Percentiles rank a stretch among this genome's conserved stretches.
Conservation (phyloP, 2,329 filamentous ascomycete species). For the Neoscytalidium dimidiatum region DNA sequence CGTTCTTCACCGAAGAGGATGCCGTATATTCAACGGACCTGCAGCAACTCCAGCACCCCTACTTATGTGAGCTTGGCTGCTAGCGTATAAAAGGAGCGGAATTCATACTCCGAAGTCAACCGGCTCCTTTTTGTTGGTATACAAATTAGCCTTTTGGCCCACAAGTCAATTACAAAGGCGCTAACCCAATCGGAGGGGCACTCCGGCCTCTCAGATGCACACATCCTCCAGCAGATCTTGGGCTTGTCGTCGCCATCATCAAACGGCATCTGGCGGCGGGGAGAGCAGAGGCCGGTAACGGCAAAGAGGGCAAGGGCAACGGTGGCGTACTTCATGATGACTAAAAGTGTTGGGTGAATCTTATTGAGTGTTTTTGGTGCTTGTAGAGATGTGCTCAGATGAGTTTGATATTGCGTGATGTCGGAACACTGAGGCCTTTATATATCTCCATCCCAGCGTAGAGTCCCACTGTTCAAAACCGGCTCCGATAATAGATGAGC, state of each 20-base stretch:
- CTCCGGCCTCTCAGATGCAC: not conserved
- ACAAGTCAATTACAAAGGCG: too few species aligned
- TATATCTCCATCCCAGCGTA: not conserved
- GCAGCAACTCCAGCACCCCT: not conserved
- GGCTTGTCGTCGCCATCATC: not conserved
- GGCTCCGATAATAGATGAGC: not conserved
- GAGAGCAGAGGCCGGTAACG: not conserved
- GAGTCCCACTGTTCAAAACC: not conserved
- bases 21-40: not conserved
- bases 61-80: not conserved
- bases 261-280: not conserved
- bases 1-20: not conserved
- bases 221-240: not conserved
- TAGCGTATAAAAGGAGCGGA: not conserved
- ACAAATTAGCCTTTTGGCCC: not conserved
- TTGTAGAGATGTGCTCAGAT: not conserved
- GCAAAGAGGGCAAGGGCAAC: not conserved
- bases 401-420: not conserved
- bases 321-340: not conserved
- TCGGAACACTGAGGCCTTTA: not conserved
- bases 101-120: not conserved
- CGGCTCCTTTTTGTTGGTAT: not conserved
- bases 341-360: too few species aligned
- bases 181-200: not conserved
- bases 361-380: not conserved